Percentiles rank a stretch among this genome's conserved stretches.
Evolutionary conservation across 2,329 filamentous ascomycete genomes (phyloP).

Genomic region (Alternaria burnsii): DNA sequence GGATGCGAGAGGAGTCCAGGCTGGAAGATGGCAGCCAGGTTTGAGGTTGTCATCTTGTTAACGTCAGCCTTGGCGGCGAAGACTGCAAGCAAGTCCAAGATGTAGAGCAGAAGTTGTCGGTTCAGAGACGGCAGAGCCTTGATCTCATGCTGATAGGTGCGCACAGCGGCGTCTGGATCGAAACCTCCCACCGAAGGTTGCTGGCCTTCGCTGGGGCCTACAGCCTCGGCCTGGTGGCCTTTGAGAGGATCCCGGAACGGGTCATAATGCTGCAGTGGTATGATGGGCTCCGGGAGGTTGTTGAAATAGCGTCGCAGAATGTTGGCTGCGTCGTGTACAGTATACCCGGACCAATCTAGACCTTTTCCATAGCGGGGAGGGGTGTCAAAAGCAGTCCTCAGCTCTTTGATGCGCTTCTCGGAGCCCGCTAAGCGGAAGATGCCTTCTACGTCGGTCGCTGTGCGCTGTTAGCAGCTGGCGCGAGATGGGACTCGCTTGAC

Average conservation of each 20-base stretch:
- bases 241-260: conserved; percentile 86
- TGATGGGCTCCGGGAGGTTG: conserved; percentile 94
- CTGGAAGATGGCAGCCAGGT: conserved; percentile 96
- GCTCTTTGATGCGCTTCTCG: conserved; percentile 97
- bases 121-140: conserved; percentile 93
- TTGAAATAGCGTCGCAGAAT: conserved; percentile 95
- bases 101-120: conserved; percentile 91
- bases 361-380: conserved; percentile 91
- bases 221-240: conserved; percentile 72
- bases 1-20: conserved; percentile 96
- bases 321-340: conserved; percentile 97
- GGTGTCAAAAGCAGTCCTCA: conserved; percentile 90
- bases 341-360: conserved; percentile 95
- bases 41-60: conserved; percentile 96
- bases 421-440: conserved; percentile 97
- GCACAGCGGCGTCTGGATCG: conserved; percentile 78
- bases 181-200: conserved; percentile 77
- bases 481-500: conserved; percentile 1
- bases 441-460: conserved; percentile 92
- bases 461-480: conserved; percentile 31
- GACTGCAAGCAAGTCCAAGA: conserved; percentile 92
- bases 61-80: conserved; percentile 96
- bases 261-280: conserved; percentile 92
- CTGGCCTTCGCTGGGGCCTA: conserved; percentile 69
- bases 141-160: conserved; percentile 86